Evolutionary conservation across 2,329 filamentous ascomycete genomes (phyloP).

Genomic region (Trichophyton verrucosum): DNA sequence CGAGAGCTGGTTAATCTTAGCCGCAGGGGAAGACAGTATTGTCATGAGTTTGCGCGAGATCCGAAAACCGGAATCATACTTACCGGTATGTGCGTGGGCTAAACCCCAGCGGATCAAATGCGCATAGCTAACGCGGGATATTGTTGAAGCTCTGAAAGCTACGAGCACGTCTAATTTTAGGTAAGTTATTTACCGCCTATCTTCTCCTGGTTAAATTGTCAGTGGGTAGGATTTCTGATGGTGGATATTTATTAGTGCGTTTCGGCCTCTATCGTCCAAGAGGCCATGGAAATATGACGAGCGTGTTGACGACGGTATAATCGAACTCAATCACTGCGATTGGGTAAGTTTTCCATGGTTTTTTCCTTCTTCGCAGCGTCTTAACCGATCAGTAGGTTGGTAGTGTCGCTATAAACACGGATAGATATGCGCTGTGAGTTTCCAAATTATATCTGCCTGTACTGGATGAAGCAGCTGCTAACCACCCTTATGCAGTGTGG

Average conservation of each 20-base stretch:
- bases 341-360: slow-evolving; percentile 9
- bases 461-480: neutral
- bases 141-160: neutral
- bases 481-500: neutral
- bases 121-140: neutral
- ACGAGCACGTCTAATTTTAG: slow-evolving; percentile 2
- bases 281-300: slow-evolving; percentile 9
- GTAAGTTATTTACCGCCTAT: slow-evolving; percentile 7
- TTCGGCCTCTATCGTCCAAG: slow-evolving; percentile 2
- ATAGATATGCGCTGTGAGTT: slow-evolving; percentile 18
- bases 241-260: neutral
- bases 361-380: neutral
- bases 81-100: slow-evolving; percentile 20
- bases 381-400: slow-evolving; percentile 19
- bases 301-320: neutral
- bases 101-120: neutral
- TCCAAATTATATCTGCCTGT: neutral
- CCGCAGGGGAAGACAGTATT: neutral
- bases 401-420: slow-evolving; percentile 26
- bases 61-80: slow-evolving; percentile 25
- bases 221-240: neutral
- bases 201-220: neutral
- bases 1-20: slow-evolving; percentile 23
- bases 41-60: slow-evolving; percentile 20
- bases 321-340: slow-evolving; percentile 6